A percentile compares a stretch with the other conserved stretches of the same genome.
Evolutionary conservation across 139 green algal species (phyloP).

Genomic region (Zygnema cylindricum): DNA sequence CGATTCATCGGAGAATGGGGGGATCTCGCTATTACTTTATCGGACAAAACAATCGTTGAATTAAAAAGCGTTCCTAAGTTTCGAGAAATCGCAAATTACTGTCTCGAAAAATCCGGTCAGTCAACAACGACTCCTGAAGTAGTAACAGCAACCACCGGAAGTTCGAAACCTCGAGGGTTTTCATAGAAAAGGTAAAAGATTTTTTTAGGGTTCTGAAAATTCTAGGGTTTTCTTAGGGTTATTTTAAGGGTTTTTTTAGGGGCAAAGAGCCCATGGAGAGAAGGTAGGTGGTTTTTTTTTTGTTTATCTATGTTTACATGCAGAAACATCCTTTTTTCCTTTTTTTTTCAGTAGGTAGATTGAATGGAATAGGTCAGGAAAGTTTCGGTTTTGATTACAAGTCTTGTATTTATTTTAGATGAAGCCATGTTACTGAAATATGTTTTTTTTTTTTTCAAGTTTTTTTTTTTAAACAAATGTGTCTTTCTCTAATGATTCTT

Average conservation of each 20-base stretch:
- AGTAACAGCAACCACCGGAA: not conserved
- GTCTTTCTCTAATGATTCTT: too few relatives aligned
- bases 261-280: too few relatives aligned
- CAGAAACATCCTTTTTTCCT: not conserved
- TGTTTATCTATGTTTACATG: not conserved
- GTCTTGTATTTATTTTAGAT: too few relatives aligned
- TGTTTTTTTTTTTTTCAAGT: too few relatives aligned
- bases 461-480: too few relatives aligned
- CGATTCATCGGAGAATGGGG: slow-evolving; percentile 64
- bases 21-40: slow-evolving; percentile 61
- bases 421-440: too few relatives aligned
- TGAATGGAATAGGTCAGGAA: too few relatives aligned
- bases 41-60: slow-evolving; percentile 63
- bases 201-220: not conserved
- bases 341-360: too few relatives aligned
- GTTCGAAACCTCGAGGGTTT: not conserved
- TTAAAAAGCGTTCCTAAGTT: slow-evolving; percentile 61
- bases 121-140: not conserved
- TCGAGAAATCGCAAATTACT: slow-evolving; percentile 53
- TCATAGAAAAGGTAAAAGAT: not conserved
- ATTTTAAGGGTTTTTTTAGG: not conserved
- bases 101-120: slow-evolving; percentile 11
- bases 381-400: too few relatives aligned
- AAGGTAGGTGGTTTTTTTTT: not conserved
- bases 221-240: not conserved